A percentile compares a stretch with the other conserved stretches of the same genome.
phyloP scores from a whole-genome alignment of 1,139 yeast species.

The Suhomyces terraborum region DNA sequence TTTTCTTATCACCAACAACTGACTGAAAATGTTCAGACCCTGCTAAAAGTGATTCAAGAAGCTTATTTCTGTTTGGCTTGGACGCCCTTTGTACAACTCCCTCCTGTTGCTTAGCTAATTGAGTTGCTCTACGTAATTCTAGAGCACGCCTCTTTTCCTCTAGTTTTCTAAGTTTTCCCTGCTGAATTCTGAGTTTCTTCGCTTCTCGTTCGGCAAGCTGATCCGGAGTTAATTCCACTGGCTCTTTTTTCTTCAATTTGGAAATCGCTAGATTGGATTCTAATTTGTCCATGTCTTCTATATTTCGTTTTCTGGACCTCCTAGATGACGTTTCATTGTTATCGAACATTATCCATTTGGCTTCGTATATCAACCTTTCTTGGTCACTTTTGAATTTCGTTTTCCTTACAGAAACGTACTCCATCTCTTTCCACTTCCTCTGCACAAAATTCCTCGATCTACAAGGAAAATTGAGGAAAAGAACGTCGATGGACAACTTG shows the following conservation, averaged over 20 bases:
- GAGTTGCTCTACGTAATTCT: background rate
- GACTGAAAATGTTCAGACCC: slow-evolving; percentile 40
- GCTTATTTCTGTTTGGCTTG: slow-evolving; percentile 3
- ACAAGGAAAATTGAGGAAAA: slow-evolving; percentile 15
- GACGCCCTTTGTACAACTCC: background rate
- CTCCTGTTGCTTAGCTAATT: slow-evolving; percentile 1
- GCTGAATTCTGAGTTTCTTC: slow-evolving; percentile 3
- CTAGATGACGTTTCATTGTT: slow-evolving; percentile 18
- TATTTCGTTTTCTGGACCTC: slow-evolving; percentile 13
- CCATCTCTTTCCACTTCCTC: slow-evolving; percentile 23
- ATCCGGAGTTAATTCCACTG: slow-evolving; percentile 10
- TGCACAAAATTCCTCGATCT: slow-evolving; percentile 23
- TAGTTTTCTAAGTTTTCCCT: slow-evolving; percentile 9
- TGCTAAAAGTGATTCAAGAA: slow-evolving; percentile 9
- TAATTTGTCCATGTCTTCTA: slow-evolving; percentile 10
- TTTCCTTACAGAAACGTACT: slow-evolving; percentile 28
- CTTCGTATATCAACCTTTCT: slow-evolving; percentile 41
- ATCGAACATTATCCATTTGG: slow-evolving; percentile 37
- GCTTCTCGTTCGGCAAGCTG: slow-evolving; percentile 8
- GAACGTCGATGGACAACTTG: slow-evolving; percentile 4
- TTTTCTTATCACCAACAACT: slow-evolving; percentile 38
- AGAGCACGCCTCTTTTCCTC: slow-evolving; percentile 13
- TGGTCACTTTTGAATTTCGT: slow-evolving; percentile 29
- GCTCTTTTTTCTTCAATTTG: slow-evolving; percentile 4
- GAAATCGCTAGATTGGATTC: slow-evolving; percentile 1